Conservation (phyloP, 1,284 basidiomycete genomes). For the Papiliotrema laurentii region DNA sequence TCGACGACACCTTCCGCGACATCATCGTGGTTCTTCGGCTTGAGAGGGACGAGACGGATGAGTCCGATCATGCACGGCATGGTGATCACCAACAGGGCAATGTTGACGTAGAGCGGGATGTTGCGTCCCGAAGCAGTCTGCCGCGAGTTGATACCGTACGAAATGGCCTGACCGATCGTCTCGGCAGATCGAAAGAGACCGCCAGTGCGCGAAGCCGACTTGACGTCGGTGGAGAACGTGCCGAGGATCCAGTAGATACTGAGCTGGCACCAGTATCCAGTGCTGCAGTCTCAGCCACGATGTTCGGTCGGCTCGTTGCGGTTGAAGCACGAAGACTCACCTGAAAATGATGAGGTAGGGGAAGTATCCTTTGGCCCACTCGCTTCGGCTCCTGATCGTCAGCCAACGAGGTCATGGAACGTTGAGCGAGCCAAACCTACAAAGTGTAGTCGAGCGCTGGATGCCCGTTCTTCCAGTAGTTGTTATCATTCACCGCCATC, state of each 20-base stretch:
- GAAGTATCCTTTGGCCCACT: slow-evolving; percentile 1
- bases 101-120: slow-evolving; percentile 15
- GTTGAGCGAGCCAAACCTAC: neutral
- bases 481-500: slow-evolving; percentile 14
- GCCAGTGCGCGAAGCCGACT: slow-evolving; percentile 19
- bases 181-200: slow-evolving; percentile 28
- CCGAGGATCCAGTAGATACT: slow-evolving; percentile 27
- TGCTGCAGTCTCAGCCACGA: neutral
- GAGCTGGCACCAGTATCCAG: slow-evolving; percentile 21
- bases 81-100: slow-evolving; percentile 11
- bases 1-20: slow-evolving; percentile 10
- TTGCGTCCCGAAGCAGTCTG: slow-evolving; percentile 7
- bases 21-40: slow-evolving; percentile 15
- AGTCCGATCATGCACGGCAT: slow-evolving; percentile 14
- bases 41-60: slow-evolving; percentile 19
- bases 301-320: too few relatives aligned
- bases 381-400: neutral
- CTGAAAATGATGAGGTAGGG: slow-evolving; percentile 2
- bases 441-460: neutral
- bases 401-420: too few relatives aligned
- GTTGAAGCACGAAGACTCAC: neutral
- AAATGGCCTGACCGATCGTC: slow-evolving; percentile 18
- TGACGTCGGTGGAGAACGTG: slow-evolving; percentile 24
- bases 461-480: slow-evolving; percentile 3
- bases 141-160: slow-evolving; percentile 19